A percentile compares a stretch with the other conserved stretches of the same genome.
Conservation (phyloP, 352 stramenopile species). For the Aphanomyces stellatus region DNA sequence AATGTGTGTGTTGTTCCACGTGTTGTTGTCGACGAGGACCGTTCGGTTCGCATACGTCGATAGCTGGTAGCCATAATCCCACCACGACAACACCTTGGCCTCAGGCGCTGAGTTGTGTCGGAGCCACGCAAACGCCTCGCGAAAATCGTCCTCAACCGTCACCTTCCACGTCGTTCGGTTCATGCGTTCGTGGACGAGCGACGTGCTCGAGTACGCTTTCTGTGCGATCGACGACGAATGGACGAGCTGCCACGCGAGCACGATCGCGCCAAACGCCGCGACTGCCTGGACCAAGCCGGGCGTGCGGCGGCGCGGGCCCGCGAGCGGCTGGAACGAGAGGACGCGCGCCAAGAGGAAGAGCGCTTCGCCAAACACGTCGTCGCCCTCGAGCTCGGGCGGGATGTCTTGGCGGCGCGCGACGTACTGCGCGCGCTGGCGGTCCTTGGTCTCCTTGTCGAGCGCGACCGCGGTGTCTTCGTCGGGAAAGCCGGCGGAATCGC, state of each 20-base stretch:
- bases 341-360: not conserved
- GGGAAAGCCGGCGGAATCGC: not conserved
- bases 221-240: constrained; percentile 51
- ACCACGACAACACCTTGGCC: constrained; percentile 73
- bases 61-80: constrained; percentile 84
- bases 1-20: constrained; percentile 97
- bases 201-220: constrained; percentile 75
- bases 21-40: constrained; percentile 93
- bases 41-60: constrained; percentile 75
- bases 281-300: constrained; percentile 32
- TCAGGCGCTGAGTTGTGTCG: constrained; percentile 56
- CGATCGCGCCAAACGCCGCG: constrained; percentile 31
- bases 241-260: constrained; percentile 56
- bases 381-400: not conserved
- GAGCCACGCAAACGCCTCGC: constrained; percentile 77
- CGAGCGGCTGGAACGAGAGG: not conserved
- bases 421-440: not conserved
- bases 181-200: constrained; percentile 56
- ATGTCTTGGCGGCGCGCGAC: not conserved
- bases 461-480: constrained; percentile 6
- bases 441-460: not conserved
- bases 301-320: not conserved
- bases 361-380: constrained; percentile 10
- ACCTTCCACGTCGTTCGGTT: constrained; percentile 38
- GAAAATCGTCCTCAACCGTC: constrained; percentile 62